Conservation (phyloP, 768 basidiomycete genomes). For the Pleurotus ostreatus region DNA sequence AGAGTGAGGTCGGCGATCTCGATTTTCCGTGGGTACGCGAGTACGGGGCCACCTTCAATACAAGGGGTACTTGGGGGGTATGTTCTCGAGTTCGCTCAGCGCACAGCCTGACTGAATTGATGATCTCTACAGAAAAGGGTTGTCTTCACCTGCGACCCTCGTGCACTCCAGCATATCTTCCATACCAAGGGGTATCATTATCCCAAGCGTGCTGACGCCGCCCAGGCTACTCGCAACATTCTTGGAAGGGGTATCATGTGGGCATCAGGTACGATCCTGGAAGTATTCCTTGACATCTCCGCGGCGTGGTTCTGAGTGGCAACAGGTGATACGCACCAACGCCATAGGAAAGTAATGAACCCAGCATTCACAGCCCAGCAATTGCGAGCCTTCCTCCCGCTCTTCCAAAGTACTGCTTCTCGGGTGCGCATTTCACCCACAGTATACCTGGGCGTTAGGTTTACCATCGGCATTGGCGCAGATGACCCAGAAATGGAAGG, state of each 20-base stretch:
- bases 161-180: slow-evolving; percentile 26
- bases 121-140: slow-evolving; percentile 17
- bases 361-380: slow-evolving; percentile 19
- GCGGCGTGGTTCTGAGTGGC: background rate
- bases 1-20: slow-evolving; percentile 24
- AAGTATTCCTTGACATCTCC: background rate
- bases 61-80: slow-evolving; percentile 5
- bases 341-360: slow-evolving; percentile 26
- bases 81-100: background rate
- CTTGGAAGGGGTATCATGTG: slow-evolving; percentile 22
- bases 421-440: slow-evolving; percentile 11
- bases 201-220: slow-evolving; percentile 18
- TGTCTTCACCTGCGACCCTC: slow-evolving; percentile 27
- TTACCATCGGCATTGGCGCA: slow-evolving; percentile 6
- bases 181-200: slow-evolving; percentile 26
- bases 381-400: slow-evolving; percentile 17
- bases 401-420: slow-evolving; percentile 24
- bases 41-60: slow-evolving; percentile 22
- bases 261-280: slow-evolving; percentile 20
- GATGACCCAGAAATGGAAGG: slow-evolving; percentile 26
- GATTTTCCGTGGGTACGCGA: slow-evolving; percentile 22
- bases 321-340: slow-evolving; percentile 18
- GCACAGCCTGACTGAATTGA: background rate
- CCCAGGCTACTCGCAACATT: slow-evolving; percentile 16
- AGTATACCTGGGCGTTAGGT: background rate